Conservation (phyloP, 495 filamentous ascomycete genomes). For the Talaromyces nanjingensis region DNA sequence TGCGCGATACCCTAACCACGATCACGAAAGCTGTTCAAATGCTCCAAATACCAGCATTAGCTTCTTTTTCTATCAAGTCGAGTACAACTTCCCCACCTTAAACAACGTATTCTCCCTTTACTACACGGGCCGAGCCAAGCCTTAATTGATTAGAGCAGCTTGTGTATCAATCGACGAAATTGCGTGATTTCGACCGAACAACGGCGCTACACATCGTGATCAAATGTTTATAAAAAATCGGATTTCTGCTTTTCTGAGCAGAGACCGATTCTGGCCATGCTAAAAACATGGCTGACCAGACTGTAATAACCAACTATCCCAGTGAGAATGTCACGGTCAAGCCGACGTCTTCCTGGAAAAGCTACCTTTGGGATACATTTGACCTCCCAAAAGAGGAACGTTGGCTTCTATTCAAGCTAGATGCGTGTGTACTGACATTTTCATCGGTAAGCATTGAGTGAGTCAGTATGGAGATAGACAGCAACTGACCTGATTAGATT, state of each 20-base stretch:
- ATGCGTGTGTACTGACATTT: slow-evolving; percentile 43
- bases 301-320: neutral
- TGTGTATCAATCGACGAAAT: neutral
- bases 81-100: neutral
- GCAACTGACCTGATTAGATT: slow-evolving; percentile 12
- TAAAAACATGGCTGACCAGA: neutral
- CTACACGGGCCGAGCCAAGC: neutral
- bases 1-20: neutral
- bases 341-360: slow-evolving; percentile 20
- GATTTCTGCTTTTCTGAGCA: neutral
- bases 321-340: slow-evolving; percentile 19
- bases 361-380: slow-evolving; percentile 46
- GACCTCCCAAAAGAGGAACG: slow-evolving; percentile 47
- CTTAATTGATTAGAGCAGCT: neutral
- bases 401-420: slow-evolving; percentile 49
- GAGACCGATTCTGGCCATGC: neutral
- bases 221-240: neutral
- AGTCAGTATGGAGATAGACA: neutral
- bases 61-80: neutral
- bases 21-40: neutral
- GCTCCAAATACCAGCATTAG: neutral
- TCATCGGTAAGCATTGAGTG: slow-evolving; percentile 16
- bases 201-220: neutral
- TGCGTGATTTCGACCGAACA: neutral
- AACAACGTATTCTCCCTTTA: neutral